Conservation (phyloP, 2,329 filamentous ascomycete genomes). For the Colletotrichum chrysophilum region DNA sequence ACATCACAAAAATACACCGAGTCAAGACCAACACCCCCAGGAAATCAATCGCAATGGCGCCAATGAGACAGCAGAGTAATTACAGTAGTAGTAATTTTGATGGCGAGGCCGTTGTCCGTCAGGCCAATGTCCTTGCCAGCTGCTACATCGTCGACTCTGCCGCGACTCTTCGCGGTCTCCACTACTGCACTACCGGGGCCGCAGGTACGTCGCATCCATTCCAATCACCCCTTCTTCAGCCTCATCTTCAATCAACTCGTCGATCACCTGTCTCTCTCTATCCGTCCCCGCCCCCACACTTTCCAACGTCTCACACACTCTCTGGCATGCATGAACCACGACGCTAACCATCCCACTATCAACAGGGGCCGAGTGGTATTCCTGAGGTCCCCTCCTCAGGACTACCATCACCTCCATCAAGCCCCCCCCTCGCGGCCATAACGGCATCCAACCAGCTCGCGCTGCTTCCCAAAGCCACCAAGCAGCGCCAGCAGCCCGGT, state of each 20-base stretch:
- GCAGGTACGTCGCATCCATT: conserved; percentile 60
- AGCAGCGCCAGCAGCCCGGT: conserved; percentile 42
- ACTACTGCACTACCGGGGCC: conserved; percentile 94
- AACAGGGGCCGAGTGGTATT: conserved; percentile 86
- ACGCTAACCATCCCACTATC: conserved; percentile 18
- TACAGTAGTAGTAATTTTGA: conserved; percentile 76
- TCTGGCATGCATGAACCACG: not conserved
- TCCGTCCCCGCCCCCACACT: not conserved
- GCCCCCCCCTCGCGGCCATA: conserved; percentile 84
- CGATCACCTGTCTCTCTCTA: not conserved
- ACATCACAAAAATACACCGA: conserved; percentile 20
- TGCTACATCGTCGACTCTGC: conserved; percentile 85
- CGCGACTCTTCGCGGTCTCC: conserved; percentile 79
- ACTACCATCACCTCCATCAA: conserved; percentile 83
- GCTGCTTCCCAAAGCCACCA: conserved; percentile 61
- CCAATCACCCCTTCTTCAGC: not conserved
- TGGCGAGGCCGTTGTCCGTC: conserved; percentile 68
- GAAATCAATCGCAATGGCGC: conserved; percentile 56
- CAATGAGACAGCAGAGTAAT: conserved; percentile 74
- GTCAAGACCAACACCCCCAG: conserved; percentile 26
- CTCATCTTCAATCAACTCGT: conserved; percentile 22
- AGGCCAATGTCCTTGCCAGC: conserved; percentile 83
- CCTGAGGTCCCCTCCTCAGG: conserved; percentile 90
- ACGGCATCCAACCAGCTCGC: conserved; percentile 72
- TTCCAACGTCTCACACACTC: not conserved